Percentiles rank a stretch among this genome's conserved stretches.
phyloP scores from a whole-genome alignment of 2,329 filamentous ascomycete species.

The Alternaria metachromatica region DNA sequence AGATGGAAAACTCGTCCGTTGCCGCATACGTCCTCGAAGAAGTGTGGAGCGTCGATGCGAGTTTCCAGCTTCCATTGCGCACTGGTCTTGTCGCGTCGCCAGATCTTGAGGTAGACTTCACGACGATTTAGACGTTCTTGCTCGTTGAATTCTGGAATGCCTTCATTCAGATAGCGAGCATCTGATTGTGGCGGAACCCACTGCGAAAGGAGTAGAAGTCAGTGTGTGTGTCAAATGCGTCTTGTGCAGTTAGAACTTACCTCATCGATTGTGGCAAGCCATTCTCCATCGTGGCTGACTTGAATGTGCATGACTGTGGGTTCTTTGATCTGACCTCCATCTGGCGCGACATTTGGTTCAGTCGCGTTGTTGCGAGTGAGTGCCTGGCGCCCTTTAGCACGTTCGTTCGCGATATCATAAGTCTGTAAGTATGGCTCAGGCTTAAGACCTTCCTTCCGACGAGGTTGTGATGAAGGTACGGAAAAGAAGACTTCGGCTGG shows the following conservation, averaged over 20 bases:
- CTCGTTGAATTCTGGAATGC: constrained; percentile 49
- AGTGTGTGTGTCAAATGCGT: background rate
- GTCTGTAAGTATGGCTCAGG: constrained; percentile 75
- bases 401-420: constrained; percentile 80
- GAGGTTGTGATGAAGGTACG: constrained; percentile 61
- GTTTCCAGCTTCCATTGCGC: constrained; percentile 75
- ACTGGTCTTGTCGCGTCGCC: constrained; percentile 69
- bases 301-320: constrained; percentile 78
- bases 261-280: constrained; percentile 92
- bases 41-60: constrained; percentile 83
- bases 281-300: constrained; percentile 80
- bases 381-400: constrained; percentile 84
- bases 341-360: constrained; percentile 75
- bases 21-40: constrained; percentile 54
- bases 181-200: constrained; percentile 81
- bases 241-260: background rate
- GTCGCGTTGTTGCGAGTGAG: constrained; percentile 88
- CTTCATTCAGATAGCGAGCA: constrained; percentile 61
- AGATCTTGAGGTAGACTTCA: constrained; percentile 90
- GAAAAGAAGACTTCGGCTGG: constrained; percentile 53
- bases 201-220: constrained; percentile 1
- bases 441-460: constrained; percentile 33
- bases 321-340: constrained; percentile 74
- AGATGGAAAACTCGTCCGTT: constrained; percentile 73
- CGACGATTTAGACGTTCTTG: constrained; percentile 59